Evolutionary conservation across 1,284 basidiomycete genomes (phyloP).

Genomic region (Stygiomarasmius scandens): DNA sequence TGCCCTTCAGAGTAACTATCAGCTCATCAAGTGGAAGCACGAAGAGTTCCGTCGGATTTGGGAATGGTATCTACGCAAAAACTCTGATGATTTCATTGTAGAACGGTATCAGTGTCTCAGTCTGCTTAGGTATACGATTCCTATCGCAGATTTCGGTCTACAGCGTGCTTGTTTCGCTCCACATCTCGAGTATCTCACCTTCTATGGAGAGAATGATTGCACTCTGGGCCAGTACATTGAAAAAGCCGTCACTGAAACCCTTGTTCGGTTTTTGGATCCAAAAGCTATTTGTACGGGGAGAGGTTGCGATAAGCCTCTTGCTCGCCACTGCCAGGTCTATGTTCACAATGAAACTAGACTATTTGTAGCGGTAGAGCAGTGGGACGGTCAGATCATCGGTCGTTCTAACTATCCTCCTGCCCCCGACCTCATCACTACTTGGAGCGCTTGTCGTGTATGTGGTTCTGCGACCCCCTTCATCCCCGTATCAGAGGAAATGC

Average conservation of each 20-base stretch:
- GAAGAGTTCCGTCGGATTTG: conserved; percentile 86
- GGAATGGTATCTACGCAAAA: conserved; percentile 89
- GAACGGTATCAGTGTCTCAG: conserved; percentile 93
- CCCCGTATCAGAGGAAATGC: conserved; percentile 90
- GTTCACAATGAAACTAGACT: conserved; percentile 88
- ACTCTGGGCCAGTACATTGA: conserved; percentile 94
- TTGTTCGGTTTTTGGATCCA: conserved; percentile 69
- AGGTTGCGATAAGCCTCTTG: conserved; percentile 79
- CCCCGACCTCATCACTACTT: conserved; percentile 84
- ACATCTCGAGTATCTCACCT: conserved; percentile 74
- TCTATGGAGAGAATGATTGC: conserved; percentile 92
- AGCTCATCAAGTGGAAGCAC: conserved; percentile 76
- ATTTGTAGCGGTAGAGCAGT: conserved; percentile 86
- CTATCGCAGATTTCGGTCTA: conserved; percentile 64
- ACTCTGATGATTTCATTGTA: conserved; percentile 83
- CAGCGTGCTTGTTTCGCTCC: conserved; percentile 76
- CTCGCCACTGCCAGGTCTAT: conserved; percentile 87
- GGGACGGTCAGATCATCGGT: conserved; percentile 75
- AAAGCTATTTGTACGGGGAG: conserved; percentile 82
- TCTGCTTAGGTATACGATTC: conserved; percentile 75
- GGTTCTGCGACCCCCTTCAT: conserved; percentile 85
- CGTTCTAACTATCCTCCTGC: conserved; percentile 52
- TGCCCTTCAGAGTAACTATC: conserved; percentile 69
- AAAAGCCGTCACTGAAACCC: conserved; percentile 70
- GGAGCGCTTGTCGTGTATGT: conserved; percentile 89